These are phyloP conservation scores for Lactifluus volemus DNA, from an alignment of 768 basidiomycete species.

Conservation along the genomic window DNA sequence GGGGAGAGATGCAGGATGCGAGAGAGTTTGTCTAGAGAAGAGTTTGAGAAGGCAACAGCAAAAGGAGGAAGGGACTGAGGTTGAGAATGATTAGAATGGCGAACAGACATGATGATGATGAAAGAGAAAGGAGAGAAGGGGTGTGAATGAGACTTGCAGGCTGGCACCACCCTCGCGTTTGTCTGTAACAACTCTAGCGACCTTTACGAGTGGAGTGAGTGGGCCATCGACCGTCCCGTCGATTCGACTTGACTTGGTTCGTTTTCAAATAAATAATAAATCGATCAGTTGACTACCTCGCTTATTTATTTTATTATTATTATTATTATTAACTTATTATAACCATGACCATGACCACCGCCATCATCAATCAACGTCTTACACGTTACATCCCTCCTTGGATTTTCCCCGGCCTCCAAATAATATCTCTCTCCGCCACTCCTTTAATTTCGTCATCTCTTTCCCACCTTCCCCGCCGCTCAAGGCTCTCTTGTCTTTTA, in stretches of 20 bases:
- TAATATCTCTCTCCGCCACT: not conserved
- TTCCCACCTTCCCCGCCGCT: not conserved
- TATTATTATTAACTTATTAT: not conserved
- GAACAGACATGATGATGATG: constrained; percentile 20
- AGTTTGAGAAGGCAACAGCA: constrained; percentile 60
- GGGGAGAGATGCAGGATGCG: constrained; percentile 52
- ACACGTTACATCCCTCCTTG: constrained; percentile 3
- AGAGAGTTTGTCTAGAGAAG: constrained; percentile 43
- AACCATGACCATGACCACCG: not conserved
- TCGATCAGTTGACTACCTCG: not conserved
- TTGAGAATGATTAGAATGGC: constrained; percentile 38
- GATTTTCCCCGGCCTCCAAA: not conserved
- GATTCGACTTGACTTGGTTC: not conserved
- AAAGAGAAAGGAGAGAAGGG: not conserved
- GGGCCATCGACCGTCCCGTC: not conserved
- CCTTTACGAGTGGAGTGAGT: not conserved
- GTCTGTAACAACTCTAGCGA: not conserved
- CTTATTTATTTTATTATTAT: not conserved
- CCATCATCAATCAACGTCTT: constrained; percentile 3
- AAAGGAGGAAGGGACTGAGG: constrained; percentile 68
- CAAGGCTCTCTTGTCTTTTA: not conserved
- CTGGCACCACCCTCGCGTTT: not conserved
- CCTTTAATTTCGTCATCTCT: not conserved
- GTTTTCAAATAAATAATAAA: not conserved
- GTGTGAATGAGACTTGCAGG: not conserved